These are phyloP conservation scores for Trichoderma sp. DNA, from an alignment of 2,329 filamentous ascomycete species.

Conservation along the genomic window DNA sequence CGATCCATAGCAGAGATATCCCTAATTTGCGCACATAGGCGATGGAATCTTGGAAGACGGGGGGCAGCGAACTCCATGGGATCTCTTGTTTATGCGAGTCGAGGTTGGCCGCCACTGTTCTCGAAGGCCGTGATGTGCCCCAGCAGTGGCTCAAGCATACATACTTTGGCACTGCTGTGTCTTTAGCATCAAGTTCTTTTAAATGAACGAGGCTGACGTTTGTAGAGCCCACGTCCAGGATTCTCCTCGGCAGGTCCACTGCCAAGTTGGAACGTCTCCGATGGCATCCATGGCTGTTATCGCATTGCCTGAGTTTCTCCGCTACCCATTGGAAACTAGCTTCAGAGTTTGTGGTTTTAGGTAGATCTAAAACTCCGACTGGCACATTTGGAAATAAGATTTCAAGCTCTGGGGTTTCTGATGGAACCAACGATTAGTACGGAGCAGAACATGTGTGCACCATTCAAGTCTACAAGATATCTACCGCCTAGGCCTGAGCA, in stretches of 20 bases:
- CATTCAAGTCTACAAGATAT: not conserved
- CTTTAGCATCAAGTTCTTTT: not conserved
- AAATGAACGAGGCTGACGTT: not conserved
- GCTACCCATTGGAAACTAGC: slow-evolving; percentile 11
- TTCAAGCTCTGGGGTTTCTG: slow-evolving; percentile 5
- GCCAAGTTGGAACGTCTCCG: not conserved
- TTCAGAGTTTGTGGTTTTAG: slow-evolving; percentile 1
- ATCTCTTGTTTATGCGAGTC: not conserved
- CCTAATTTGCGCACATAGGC: slow-evolving; percentile 27
- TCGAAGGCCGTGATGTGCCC: slow-evolving; percentile 8
- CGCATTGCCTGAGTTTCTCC: slow-evolving; percentile 6
- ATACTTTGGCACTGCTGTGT: not conserved
- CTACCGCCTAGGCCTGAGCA: not conserved
- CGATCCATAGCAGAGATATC: slow-evolving; percentile 31
- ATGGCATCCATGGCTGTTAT: not conserved
- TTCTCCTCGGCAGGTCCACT: not conserved
- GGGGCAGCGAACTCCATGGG: slow-evolving; percentile 6
- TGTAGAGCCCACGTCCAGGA: slow-evolving; percentile 13
- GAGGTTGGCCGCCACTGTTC: slow-evolving; percentile 16
- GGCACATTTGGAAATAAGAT: slow-evolving; percentile 18
- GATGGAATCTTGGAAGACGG: slow-evolving; percentile 29
- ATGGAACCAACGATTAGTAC: not conserved
- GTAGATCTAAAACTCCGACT: not conserved
- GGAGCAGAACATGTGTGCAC: not conserved
- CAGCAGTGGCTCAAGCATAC: slow-evolving; percentile 32